Evolutionary conservation across 1,284 basidiomycete species (phyloP).

Genomic region (Leucoagaricus sp.): DNA sequence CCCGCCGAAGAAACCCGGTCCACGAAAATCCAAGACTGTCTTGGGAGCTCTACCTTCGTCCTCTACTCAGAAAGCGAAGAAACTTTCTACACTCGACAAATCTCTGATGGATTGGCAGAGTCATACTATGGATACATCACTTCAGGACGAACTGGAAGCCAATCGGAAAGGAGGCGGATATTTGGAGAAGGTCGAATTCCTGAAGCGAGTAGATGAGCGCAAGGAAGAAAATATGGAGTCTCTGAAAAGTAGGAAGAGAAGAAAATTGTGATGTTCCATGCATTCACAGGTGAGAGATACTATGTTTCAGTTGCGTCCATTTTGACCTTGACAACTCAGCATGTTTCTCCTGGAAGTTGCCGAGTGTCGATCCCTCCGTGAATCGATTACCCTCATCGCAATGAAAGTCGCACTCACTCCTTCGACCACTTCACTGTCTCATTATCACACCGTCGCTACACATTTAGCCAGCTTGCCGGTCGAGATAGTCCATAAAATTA

Average conservation of each 20-base stretch:
- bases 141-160: constrained; percentile 71
- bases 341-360: not conserved
- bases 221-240: constrained; percentile 65
- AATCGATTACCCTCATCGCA: not conserved
- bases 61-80: constrained; percentile 55
- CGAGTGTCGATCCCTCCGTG: not conserved
- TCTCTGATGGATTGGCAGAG: constrained; percentile 81
- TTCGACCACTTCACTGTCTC: not conserved
- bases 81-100: constrained; percentile 79
- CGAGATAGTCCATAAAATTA: constrained; percentile 21
- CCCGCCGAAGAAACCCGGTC: constrained; percentile 48
- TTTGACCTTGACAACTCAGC: not conserved
- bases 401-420: not conserved
- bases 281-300: not conserved
- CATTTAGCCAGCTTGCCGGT: constrained; percentile 17
- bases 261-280: constrained; percentile 30
- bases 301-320: not conserved
- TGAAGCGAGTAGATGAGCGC: constrained; percentile 71
- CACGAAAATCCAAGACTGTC: constrained; percentile 61
- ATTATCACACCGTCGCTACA: constrained; percentile 15
- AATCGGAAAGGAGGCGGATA: constrained; percentile 75
- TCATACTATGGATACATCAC: constrained; percentile 50
- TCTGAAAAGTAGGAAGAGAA: constrained; percentile 55
- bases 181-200: constrained; percentile 80
- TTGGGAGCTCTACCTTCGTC: constrained; percentile 50